These are phyloP conservation scores for Podospora anserina DNA, from an alignment of 495 filamentous ascomycete genomes.

Conservation along the genomic window DNA sequence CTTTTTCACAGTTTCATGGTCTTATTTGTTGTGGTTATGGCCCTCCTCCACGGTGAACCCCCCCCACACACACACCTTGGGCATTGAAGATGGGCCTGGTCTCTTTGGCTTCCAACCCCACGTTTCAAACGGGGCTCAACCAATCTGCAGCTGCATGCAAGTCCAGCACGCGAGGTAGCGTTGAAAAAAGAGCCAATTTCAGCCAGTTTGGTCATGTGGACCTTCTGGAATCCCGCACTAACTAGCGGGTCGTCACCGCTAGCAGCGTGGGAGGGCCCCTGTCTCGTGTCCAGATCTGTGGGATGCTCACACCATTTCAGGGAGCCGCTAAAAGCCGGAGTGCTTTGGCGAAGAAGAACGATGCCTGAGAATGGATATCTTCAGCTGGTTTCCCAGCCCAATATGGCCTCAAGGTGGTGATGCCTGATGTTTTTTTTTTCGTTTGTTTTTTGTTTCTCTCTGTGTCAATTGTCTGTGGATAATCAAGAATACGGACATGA, in stretches of 20 bases:
- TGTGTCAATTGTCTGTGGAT: not conserved
- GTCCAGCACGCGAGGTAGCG: not conserved
- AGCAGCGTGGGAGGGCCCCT: not conserved
- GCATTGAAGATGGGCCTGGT: not conserved
- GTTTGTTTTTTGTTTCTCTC: not conserved
- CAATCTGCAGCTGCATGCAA: constrained; percentile 1
- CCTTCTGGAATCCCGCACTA: constrained; percentile 5
- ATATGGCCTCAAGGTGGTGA: not conserved
- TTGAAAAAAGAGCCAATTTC: constrained; percentile 4
- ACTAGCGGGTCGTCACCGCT: not conserved
- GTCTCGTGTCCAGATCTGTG: constrained; percentile 4
- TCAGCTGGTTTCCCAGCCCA: not conserved
- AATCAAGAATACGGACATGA: not conserved
- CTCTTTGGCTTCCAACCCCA: not conserved
- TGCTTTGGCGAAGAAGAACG: not conserved
- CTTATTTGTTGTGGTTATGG: not conserved
- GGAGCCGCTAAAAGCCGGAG: constrained; percentile 3
- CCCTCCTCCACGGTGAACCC: not conserved
- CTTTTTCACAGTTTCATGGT: not conserved
- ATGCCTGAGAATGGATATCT: not conserved
- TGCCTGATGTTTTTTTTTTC: not conserved
- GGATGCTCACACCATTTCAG: not conserved
- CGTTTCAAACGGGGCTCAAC: constrained; percentile 6
- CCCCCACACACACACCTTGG: not conserved
- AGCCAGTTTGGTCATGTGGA: constrained; percentile 3